Conservation (phyloP, 2,329 filamentous ascomycete species). For the Nannizziopsis barbatae region DNA sequence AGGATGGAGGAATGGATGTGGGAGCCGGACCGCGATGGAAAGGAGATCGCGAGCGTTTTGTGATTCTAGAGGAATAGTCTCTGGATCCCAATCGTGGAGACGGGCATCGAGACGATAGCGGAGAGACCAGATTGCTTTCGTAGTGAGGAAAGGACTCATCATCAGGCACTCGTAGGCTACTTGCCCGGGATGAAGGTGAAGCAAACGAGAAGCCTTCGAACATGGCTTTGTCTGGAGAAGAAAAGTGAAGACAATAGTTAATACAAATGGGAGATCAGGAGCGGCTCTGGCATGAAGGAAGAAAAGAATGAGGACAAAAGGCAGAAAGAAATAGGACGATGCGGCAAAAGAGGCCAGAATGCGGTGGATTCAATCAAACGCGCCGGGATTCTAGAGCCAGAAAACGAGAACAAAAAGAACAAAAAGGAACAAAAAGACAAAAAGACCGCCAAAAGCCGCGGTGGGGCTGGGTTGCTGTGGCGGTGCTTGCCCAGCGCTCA, state of each 20-base stretch:
- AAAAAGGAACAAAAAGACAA: not conserved
- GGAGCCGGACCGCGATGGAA: slow-evolving; percentile 30
- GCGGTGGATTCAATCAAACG: not conserved
- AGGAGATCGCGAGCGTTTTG: slow-evolving; percentile 26
- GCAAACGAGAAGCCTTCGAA: slow-evolving; percentile 36
- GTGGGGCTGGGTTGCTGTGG: slow-evolving; percentile 1
- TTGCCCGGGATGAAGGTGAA: slow-evolving; percentile 23
- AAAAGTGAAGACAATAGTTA: not conserved
- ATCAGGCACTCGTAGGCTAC: slow-evolving; percentile 21
- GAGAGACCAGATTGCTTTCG: slow-evolving; percentile 31
- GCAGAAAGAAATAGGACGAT: not conserved
- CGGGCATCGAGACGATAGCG: slow-evolving; percentile 33
- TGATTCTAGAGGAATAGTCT: slow-evolving; percentile 17
- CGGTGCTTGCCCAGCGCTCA: not conserved
- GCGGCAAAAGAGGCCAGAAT: not conserved
- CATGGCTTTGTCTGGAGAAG: slow-evolving; percentile 19
- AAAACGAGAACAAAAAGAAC: not conserved
- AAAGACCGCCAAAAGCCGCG: slow-evolving; percentile 5
- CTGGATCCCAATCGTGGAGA: slow-evolving; percentile 25
- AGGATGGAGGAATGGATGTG: slow-evolving; percentile 35
- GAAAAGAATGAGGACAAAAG: not conserved
- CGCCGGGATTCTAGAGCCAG: too few relatives aligned
- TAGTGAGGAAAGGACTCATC: slow-evolving; percentile 29
- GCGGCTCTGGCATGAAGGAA: not conserved
- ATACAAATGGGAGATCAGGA: too few relatives aligned